A percentile compares a stretch with the other conserved stretches of the same genome.
These are phyloP conservation scores for Pseudogymnoascus sp. DNA, from an alignment of 2,329 filamentous ascomycete genomes.

Conservation along the genomic window DNA sequence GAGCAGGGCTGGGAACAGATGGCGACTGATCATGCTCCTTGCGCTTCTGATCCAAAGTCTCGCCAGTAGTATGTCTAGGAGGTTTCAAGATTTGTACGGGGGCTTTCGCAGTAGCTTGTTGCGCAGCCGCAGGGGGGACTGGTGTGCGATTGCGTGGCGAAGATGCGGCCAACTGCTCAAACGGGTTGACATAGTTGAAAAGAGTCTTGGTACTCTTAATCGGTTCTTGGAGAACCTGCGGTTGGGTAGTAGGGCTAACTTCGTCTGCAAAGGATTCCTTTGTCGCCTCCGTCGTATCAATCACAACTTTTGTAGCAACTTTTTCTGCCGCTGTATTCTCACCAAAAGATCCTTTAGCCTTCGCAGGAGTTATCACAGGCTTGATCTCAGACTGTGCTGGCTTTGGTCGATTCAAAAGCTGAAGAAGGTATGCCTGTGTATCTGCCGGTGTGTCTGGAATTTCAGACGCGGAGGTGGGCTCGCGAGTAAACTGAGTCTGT, in stretches of 20 bases:
- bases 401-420: slow-evolving; percentile 73
- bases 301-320: slow-evolving; percentile 27
- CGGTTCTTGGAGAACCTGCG: slow-evolving; percentile 11
- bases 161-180: slow-evolving; percentile 58
- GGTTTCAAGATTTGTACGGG: slow-evolving; percentile 28
- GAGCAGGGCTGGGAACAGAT: slow-evolving; percentile 19
- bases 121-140: slow-evolving; percentile 31
- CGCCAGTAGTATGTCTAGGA: slow-evolving; percentile 20
- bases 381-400: slow-evolving; percentile 45
- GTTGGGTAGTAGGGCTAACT: slow-evolving; percentile 18
- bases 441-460: slow-evolving; percentile 41
- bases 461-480: background rate
- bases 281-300: slow-evolving; percentile 35
- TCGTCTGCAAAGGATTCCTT: slow-evolving; percentile 35
- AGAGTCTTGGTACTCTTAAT: slow-evolving; percentile 27
- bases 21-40: slow-evolving; percentile 23
- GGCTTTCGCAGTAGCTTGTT: slow-evolving; percentile 28
- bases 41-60: slow-evolving; percentile 21
- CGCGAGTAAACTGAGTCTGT: slow-evolving; percentile 13
- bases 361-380: slow-evolving; percentile 21
- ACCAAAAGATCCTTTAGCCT: slow-evolving; percentile 11
- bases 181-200: slow-evolving; percentile 66
- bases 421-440: slow-evolving; percentile 78
- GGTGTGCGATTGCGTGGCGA: slow-evolving; percentile 52
- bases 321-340: slow-evolving; percentile 32